Conservation (phyloP, 192 early-diverging fungal species). For the Paraglomus brasilianum region DNA sequence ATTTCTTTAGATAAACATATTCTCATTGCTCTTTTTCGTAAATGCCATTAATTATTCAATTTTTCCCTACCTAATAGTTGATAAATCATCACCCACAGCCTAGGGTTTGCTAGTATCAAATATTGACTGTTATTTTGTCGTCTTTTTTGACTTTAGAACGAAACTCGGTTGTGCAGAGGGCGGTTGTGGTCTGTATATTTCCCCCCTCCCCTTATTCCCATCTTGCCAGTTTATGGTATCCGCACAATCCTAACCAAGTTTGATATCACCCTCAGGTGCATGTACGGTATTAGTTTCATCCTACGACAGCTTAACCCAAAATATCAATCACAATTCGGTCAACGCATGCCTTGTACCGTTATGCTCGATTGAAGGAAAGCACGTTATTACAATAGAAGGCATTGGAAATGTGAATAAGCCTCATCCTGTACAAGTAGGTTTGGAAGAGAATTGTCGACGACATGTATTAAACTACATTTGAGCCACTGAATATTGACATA, state of each 20-base stretch:
- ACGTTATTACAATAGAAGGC: conserved; percentile 78
- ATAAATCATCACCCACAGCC: conserved; percentile 50
- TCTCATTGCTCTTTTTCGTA: neutral
- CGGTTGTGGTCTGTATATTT: conserved; percentile 54
- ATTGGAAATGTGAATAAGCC: conserved; percentile 65
- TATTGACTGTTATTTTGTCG: neutral
- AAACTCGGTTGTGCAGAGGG: conserved; percentile 84
- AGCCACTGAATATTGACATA: neutral
- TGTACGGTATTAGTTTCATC: conserved; percentile 73
- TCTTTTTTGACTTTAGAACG: conserved; percentile 38
- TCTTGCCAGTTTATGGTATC: neutral
- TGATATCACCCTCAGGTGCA: conserved; percentile 40
- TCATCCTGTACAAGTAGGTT: conserved; percentile 74
- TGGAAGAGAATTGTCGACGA: conserved; percentile 37
- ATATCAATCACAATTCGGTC: conserved; percentile 42
- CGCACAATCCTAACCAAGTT: neutral
- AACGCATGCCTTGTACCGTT: conserved; percentile 76
- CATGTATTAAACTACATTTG: neutral
- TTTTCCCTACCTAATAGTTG: conserved; percentile 35
- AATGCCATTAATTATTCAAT: neutral
- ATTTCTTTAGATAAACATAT: too few relatives aligned
- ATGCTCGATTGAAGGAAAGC: conserved; percentile 67
- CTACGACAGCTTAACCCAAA: conserved; percentile 39
- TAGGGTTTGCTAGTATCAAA: conserved; percentile 23
- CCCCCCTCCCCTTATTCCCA: neutral